A percentile compares a stretch with the other conserved stretches of the same genome.
These are phyloP conservation scores for Trichoderma pleuroti DNA, from an alignment of 2,329 filamentous ascomycete genomes.

Conservation along the genomic window DNA sequence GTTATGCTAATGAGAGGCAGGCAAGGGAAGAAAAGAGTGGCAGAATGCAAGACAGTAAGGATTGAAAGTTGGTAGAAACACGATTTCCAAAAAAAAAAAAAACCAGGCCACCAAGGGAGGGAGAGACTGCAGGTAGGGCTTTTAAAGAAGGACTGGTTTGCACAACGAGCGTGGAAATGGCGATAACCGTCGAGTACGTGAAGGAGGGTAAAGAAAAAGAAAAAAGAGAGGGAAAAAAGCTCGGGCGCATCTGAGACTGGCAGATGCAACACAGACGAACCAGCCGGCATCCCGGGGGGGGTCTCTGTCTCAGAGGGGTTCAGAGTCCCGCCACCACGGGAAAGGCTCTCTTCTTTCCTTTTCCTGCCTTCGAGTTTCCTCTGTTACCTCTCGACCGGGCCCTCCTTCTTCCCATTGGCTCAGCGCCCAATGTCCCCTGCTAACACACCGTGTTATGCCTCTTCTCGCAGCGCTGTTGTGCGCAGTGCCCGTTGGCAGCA, in stretches of 20 bases:
- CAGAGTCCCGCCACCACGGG: background rate
- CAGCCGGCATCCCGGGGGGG: background rate
- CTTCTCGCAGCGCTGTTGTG: background rate
- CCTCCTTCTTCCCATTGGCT: background rate
- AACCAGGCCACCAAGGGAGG: slow-evolving; percentile 2
- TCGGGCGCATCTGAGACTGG: slow-evolving; percentile 12
- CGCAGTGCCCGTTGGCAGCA: background rate
- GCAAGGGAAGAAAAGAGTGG: slow-evolving; percentile 10
- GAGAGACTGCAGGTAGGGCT: background rate
- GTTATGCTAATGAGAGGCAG: slow-evolving; percentile 4
- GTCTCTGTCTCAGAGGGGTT: background rate
- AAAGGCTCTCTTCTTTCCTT: background rate
- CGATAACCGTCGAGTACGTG: slow-evolving; percentile 7
- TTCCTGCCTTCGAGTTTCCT: background rate
- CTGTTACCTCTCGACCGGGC: background rate
- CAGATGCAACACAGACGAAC: slow-evolving; percentile 13
- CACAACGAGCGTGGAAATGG: slow-evolving; percentile 7
- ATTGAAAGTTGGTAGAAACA: background rate
- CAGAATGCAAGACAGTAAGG: slow-evolving; percentile 11
- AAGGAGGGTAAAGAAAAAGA: background rate
- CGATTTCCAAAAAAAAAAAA: slow-evolving; percentile 11
- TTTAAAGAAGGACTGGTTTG: slow-evolving; percentile 6
- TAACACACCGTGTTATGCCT: background rate
- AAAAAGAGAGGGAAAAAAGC: background rate
- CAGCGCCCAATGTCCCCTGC: background rate